Evolutionary conservation across 2,329 filamentous ascomycete species (phyloP).

Genomic region (Colletotrichum shisoi): DNA sequence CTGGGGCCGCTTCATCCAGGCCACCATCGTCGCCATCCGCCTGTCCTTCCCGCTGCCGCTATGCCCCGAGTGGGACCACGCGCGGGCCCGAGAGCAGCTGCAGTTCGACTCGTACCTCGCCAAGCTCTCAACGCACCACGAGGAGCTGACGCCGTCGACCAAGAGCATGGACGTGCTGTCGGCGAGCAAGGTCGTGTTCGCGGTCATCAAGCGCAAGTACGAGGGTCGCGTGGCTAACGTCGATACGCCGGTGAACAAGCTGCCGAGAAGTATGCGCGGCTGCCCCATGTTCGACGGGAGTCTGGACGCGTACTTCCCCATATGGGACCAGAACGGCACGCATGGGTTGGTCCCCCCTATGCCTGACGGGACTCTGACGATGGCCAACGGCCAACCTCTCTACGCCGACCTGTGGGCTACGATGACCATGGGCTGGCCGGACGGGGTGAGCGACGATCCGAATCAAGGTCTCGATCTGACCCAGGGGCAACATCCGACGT

Average conservation of each 20-base stretch:
- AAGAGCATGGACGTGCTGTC: slow-evolving; percentile 54
- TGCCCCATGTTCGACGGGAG: slow-evolving; percentile 64
- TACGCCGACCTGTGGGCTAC: slow-evolving; percentile 59
- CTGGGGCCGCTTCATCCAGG: slow-evolving; percentile 54
- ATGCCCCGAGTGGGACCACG: slow-evolving; percentile 49
- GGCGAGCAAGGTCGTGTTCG: slow-evolving; percentile 57
- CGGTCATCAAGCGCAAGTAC: slow-evolving; percentile 58
- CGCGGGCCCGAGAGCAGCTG: slow-evolving; percentile 52
- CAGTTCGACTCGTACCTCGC: slow-evolving; percentile 53
- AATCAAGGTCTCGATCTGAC: slow-evolving; percentile 1
- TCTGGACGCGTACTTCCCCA: slow-evolving; percentile 55
- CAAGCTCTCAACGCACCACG: slow-evolving; percentile 45
- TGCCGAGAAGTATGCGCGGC: slow-evolving; percentile 41
- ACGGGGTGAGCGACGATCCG: slow-evolving; percentile 15
- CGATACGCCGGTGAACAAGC: slow-evolving; percentile 41
- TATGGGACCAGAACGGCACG: slow-evolving; percentile 51
- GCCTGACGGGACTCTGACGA: slow-evolving; percentile 24
- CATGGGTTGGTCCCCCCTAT: slow-evolving; percentile 14
- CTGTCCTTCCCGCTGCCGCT: slow-evolving; percentile 56
- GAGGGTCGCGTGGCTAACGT: slow-evolving; percentile 51
- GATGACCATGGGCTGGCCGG: slow-evolving; percentile 58
- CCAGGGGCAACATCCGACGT: neutral
- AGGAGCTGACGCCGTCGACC: slow-evolving; percentile 42
- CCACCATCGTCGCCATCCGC: slow-evolving; percentile 55
- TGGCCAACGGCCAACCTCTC: slow-evolving; percentile 41